A percentile compares a stretch with the other conserved stretches of the same genome.
These are phyloP conservation scores for Ogataea neopini DNA, from an alignment of 805 yeast genomes.

Conservation along the genomic window DNA sequence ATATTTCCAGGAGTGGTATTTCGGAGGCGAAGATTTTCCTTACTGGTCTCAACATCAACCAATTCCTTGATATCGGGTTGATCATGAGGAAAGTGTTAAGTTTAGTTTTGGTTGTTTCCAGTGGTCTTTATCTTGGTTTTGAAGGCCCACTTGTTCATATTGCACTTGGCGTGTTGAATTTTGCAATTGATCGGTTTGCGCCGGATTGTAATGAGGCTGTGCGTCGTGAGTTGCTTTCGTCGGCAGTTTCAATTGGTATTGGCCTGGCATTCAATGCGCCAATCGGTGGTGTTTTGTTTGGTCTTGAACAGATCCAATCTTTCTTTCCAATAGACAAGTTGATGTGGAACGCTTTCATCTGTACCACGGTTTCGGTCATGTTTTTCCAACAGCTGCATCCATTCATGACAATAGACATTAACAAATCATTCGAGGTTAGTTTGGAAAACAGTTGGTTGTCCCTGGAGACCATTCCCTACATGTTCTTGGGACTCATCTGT, in stretches of 20 bases:
- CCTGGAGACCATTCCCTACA: constrained; percentile 70
- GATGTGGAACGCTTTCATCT: constrained; percentile 83
- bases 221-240: constrained; percentile 64
- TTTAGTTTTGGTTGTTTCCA: constrained; percentile 63
- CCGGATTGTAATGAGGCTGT: constrained; percentile 53
- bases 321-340: constrained; percentile 62
- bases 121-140: constrained; percentile 81
- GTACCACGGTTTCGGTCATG: constrained; percentile 72
- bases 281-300: constrained; percentile 82
- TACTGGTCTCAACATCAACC: constrained; percentile 59
- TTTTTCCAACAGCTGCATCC: constrained; percentile 55
- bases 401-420: constrained; percentile 43
- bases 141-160: constrained; percentile 89
- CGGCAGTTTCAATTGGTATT: constrained; percentile 82
- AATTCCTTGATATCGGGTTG: constrained; percentile 52
- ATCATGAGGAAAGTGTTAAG: constrained; percentile 59
- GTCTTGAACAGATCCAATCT: constrained; percentile 65
- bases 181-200: constrained; percentile 37
- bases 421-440: constrained; percentile 57
- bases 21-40: constrained; percentile 70
- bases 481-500: constrained; percentile 68
- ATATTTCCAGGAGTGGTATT: constrained; percentile 61
- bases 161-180: constrained; percentile 57
- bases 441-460: constrained; percentile 72
- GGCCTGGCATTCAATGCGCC: constrained; percentile 87